These are phyloP conservation scores for Komagataella populi DNA, from an alignment of 805 yeast genomes.

Conservation along the genomic window DNA sequence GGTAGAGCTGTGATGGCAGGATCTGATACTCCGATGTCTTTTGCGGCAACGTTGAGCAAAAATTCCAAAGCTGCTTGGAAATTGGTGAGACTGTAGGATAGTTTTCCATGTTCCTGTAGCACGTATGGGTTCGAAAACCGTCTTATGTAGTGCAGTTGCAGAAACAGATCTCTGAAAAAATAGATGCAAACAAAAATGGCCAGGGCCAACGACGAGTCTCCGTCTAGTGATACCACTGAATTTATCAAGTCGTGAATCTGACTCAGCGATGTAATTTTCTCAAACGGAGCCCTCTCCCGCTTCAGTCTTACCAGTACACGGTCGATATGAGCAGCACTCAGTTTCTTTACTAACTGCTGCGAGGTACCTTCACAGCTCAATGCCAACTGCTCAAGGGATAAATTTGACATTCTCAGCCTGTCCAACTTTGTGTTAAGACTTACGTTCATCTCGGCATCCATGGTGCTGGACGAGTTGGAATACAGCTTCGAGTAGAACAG, in stretches of 20 bases:
- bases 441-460: conserved; percentile 15
- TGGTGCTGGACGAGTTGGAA: conserved; percentile 15
- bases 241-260: conserved; percentile 16
- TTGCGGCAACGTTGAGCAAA: conserved; percentile 16
- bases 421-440: conserved; percentile 15
- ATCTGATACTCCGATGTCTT: conserved; percentile 9
- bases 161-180: conserved; percentile 11
- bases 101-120: conserved; percentile 17
- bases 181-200: neutral
- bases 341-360: conserved; percentile 8
- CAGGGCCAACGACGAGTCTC: neutral
- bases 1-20: neutral
- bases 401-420: conserved; percentile 11
- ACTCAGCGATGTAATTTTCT: conserved; percentile 16
- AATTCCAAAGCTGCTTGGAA: conserved; percentile 22
- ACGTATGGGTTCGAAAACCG: conserved; percentile 16
- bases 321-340: conserved; percentile 11
- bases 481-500: conserved; percentile 18
- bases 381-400: conserved; percentile 13
- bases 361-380: conserved; percentile 14
- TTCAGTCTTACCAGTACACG: conserved; percentile 18
- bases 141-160: conserved; percentile 19
- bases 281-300: conserved; percentile 19
- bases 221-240: conserved; percentile 10
- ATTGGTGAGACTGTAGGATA: conserved; percentile 20